Percentiles rank a stretch among this genome's conserved stretches.
Evolutionary conservation across 345 rosid species (phyloP).

Genomic region (Crucihimalaya himalaica): DNA sequence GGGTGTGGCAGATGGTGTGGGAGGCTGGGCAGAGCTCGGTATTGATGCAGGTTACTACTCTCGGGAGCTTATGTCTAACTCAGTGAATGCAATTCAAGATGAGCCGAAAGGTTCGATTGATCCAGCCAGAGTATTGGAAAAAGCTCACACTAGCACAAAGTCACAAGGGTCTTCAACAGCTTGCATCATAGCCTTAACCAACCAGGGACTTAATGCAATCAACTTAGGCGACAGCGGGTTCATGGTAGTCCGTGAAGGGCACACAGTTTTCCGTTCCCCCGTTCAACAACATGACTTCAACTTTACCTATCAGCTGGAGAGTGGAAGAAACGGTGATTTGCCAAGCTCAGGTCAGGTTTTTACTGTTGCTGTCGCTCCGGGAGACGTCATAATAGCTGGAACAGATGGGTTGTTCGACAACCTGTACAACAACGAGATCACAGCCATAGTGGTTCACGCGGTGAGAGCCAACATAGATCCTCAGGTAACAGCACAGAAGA

Average conservation of each 20-base stretch:
- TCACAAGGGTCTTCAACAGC: conserved; percentile 96
- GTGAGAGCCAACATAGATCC: conserved; percentile 86
- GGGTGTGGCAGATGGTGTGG: conserved; percentile 98
- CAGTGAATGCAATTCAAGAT: conserved; percentile 72
- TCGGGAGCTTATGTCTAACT: conserved; percentile 91
- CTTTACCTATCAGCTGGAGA: conserved; percentile 90
- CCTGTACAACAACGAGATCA: conserved; percentile 92
- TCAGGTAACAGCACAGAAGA: conserved; percentile 94
- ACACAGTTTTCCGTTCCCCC: conserved; percentile 87
- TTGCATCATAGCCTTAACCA: conserved; percentile 86
- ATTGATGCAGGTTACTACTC: conserved; percentile 84
- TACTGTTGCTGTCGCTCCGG: conserved; percentile 80
- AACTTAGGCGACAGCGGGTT: conserved; percentile 98
- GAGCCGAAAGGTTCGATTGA: conserved; percentile 89
- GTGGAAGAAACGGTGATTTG: conserved; percentile 78
- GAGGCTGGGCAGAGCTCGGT: conserved; percentile 97
- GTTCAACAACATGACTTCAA: conserved; percentile 96
- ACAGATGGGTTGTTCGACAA: conserved; percentile 97
- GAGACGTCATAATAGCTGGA: conserved; percentile 89
- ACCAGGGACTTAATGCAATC: conserved; percentile 75
- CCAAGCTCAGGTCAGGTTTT: conserved; percentile 99
- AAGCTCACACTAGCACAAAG: conserved; percentile 86
- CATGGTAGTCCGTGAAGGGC: conserved; percentile 95
- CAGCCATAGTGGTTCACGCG: conserved; percentile 94
- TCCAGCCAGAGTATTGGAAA: conserved; percentile 87